phyloP scores from a whole-genome alignment of 1,284 basidiomycete genomes.

The Malassezia brasiliensis region DNA sequence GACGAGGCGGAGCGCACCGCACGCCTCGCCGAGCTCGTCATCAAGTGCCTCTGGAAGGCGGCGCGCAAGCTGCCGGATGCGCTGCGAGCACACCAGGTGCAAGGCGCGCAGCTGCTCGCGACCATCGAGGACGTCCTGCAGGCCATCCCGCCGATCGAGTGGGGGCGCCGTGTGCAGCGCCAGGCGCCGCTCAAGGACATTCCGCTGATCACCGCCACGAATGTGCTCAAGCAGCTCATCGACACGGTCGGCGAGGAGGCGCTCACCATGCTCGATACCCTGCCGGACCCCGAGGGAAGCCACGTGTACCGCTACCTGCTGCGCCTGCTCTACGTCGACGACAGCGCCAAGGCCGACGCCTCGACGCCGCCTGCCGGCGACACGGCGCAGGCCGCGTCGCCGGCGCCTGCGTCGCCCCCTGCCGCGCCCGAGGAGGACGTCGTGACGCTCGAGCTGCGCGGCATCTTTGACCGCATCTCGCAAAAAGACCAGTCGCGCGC shows the following conservation, averaged over 20 bases:
- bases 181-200: slow-evolving; percentile 89
- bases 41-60: slow-evolving; percentile 98
- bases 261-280: slow-evolving; percentile 32
- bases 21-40: slow-evolving; percentile 85
- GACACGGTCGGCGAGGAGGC: slow-evolving; percentile 34
- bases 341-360: slow-evolving; percentile 17
- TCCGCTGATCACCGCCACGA: slow-evolving; percentile 89
- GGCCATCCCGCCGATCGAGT: slow-evolving; percentile 86
- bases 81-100: slow-evolving; percentile 66
- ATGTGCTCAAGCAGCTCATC: slow-evolving; percentile 49
- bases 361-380: slow-evolving; percentile 54
- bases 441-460: slow-evolving; percentile 61
- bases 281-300: slow-evolving; percentile 36
- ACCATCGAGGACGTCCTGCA: slow-evolving; percentile 90
- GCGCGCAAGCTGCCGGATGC: slow-evolving; percentile 88
- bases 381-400: slow-evolving; percentile 53
- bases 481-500: slow-evolving; percentile 69
- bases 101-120: slow-evolving; percentile 79
- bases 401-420: slow-evolving; percentile 8
- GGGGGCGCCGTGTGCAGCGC: slow-evolving; percentile 78
- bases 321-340: slow-evolving; percentile 31
- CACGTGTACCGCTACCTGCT: slow-evolving; percentile 42
- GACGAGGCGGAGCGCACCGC: slow-evolving; percentile 51
- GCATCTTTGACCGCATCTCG: slow-evolving; percentile 79
- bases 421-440: slow-evolving; percentile 13